Percentiles rank a stretch among this genome's conserved stretches.
phyloP scores from a whole-genome alignment of 306 rosid genomes.

The Trichosanthes truncata region DNA sequence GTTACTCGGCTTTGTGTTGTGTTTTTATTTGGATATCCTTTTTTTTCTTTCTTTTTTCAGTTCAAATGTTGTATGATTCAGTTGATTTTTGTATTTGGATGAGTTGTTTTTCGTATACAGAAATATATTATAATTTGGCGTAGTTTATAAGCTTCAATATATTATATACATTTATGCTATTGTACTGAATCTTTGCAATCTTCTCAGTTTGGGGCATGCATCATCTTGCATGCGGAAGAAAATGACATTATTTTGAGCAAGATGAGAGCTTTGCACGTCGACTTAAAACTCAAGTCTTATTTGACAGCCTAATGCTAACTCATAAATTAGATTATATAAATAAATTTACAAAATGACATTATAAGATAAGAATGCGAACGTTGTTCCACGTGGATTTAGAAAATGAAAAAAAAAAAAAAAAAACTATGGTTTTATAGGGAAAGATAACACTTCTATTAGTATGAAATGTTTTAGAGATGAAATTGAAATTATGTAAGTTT shows the following conservation, averaged over 20 bases:
- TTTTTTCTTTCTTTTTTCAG: not conserved
- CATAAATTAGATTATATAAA: not conserved
- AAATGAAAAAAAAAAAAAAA: no score
- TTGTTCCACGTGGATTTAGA: not conserved
- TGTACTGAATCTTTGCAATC: not conserved
- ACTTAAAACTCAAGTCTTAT: not conserved
- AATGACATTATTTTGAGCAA: not conserved
- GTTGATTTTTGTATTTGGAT: not conserved
- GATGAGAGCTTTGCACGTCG: not conserved
- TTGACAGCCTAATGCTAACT: not conserved
- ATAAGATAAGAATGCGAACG: not conserved
- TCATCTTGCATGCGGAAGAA: not conserved
- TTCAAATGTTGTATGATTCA: not conserved
- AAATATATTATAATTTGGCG: not conserved
- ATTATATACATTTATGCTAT: not conserved
- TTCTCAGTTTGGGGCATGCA: not conserved
- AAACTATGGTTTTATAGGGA: no score
- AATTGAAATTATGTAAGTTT: no score
- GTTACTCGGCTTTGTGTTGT: slow-evolving; percentile 40
- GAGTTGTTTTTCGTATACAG: not conserved
- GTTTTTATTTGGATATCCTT: not conserved
- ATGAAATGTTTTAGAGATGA: not conserved
- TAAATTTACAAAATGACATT: not conserved
- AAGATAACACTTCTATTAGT: no score
- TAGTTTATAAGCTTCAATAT: not conserved